phyloP scores from a whole-genome alignment of 371 early-diverging fungal genomes.

The Umbelopsis sp. region DNA sequence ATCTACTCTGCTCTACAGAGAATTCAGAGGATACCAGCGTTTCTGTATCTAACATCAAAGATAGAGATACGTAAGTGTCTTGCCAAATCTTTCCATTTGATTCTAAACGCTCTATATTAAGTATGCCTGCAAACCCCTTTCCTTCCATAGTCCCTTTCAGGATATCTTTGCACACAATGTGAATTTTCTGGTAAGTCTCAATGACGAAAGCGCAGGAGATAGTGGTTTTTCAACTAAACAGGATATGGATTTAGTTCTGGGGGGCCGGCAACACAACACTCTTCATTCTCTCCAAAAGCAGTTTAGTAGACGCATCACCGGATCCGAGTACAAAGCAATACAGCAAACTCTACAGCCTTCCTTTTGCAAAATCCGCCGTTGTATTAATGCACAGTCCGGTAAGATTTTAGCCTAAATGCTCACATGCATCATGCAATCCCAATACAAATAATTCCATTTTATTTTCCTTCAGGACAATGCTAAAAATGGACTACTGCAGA shows the following conservation, averaged over 20 bases:
- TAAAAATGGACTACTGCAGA: slow-evolving; percentile 64
- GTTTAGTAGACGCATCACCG: neutral
- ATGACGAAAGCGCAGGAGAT: neutral
- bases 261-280: slow-evolving; percentile 59
- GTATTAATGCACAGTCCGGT: slow-evolving; percentile 62
- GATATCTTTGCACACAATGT: slow-evolving; percentile 66
- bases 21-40: neutral
- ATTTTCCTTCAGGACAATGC: slow-evolving; percentile 63
- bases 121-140: neutral
- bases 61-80: neutral
- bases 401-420: slow-evolving; percentile 23
- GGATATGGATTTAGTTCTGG: slow-evolving; percentile 66
- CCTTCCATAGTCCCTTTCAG: slow-evolving; percentile 28
- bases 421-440: neutral
- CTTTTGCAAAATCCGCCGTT: slow-evolving; percentile 71
- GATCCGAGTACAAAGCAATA: slow-evolving; percentile 9
- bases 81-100: neutral
- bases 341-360: slow-evolving; percentile 62
- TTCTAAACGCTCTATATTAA: neutral
- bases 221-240: neutral
- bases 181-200: slow-evolving; percentile 55
- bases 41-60: neutral
- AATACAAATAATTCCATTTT: neutral
- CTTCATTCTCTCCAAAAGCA: neutral
- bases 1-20: slow-evolving; percentile 61